These are phyloP conservation scores for Pisolithus albus DNA, from an alignment of 768 basidiomycete genomes.

Conservation along the genomic window DNA sequence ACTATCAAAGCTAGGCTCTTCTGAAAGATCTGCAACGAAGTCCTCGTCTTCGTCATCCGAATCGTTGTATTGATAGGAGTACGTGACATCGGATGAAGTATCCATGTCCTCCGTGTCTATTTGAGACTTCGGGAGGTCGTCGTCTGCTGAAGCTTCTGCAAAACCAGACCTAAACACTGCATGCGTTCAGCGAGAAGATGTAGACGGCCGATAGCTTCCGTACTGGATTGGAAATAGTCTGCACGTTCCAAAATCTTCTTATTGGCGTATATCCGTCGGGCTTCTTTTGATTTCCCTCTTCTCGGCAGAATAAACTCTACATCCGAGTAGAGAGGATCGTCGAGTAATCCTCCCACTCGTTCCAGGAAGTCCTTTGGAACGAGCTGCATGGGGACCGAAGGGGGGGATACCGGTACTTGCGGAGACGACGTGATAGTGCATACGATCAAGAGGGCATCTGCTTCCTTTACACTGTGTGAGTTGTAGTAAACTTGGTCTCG, in stretches of 20 bases:
- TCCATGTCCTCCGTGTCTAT: slow-evolving; percentile 32
- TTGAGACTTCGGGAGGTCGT: slow-evolving; percentile 16
- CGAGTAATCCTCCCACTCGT: slow-evolving; percentile 66
- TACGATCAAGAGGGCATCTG: slow-evolving; percentile 67
- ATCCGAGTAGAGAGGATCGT: slow-evolving; percentile 82
- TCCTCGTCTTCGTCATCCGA: slow-evolving; percentile 51
- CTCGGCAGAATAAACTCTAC: slow-evolving; percentile 71
- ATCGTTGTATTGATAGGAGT: slow-evolving; percentile 35
- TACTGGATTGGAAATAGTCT: slow-evolving; percentile 76
- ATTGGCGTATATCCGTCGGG: slow-evolving; percentile 57
- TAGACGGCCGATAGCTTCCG: slow-evolving; percentile 3
- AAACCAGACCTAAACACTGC: slow-evolving; percentile 73
- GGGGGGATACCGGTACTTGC: slow-evolving; percentile 39
- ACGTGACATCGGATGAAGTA: slow-evolving; percentile 46
- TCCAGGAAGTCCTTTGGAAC: slow-evolving; percentile 65
- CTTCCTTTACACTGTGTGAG: slow-evolving; percentile 40
- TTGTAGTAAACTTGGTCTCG: slow-evolving; percentile 65
- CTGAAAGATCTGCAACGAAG: slow-evolving; percentile 27
- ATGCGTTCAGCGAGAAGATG: not conserved
- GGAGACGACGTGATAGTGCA: slow-evolving; percentile 75
- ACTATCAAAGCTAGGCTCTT: slow-evolving; percentile 27
- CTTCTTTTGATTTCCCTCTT: slow-evolving; percentile 30
- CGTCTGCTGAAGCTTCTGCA: slow-evolving; percentile 44
- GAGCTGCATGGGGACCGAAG: slow-evolving; percentile 38
- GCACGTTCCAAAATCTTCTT: slow-evolving; percentile 60